Base-by-base conservation (phyloP, 2,329 filamentous ascomycete species). In the Colletotrichum eremochloae region DNA sequence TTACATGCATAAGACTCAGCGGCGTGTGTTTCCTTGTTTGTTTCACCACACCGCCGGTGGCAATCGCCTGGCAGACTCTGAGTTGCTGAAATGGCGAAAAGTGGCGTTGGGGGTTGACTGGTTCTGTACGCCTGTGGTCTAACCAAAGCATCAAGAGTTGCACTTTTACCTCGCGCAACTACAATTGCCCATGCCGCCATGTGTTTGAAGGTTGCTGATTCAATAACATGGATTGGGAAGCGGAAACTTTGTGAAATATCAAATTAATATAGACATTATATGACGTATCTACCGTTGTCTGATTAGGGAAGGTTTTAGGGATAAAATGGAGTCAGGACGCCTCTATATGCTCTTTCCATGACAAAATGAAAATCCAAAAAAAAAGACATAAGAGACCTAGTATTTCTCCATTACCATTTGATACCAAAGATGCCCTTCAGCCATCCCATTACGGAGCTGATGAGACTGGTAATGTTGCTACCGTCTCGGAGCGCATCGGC, bases 401-500 rank as follows among this genome's bases (percentile, higher is more conserved):
- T 2, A 9, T 0, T 36, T 12, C 5, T 1, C 31, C 31, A 3
- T 5, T 46, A 60, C 14, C 6, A 72, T 14, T 33, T 69, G n/a
- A n/a, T 15, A 5, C 40, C 29, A 33, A 72, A 69, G 46, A 72
- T 42, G 38, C 69, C 53, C 66, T 64, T 72, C 0, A 72, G n/a
- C 69, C 69, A 72, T 38, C 66, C 42, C 12, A 72, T 2, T 11
- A 72, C 38, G n/a, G 55, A 63, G 38, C 14, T 46, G 36, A 72
- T 56, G 14, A 72, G 53, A 9, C 24, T 63, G 66, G 38, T 55
- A 4, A 73, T 67, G 9, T 70, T 67, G 24, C 52, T 50, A 18
- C 71, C 71, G 29, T 62, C 60, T 15, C 67, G 46, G 44, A 86
- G 67, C 12, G 82, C 80, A 0, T 75, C 75, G 20, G 82, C 82